Percentiles rank a stretch among this genome's conserved stretches.
Evolutionary conservation across 768 basidiomycete genomes (phyloP).

Genomic region (Coprinopsis marcescibilis): DNA sequence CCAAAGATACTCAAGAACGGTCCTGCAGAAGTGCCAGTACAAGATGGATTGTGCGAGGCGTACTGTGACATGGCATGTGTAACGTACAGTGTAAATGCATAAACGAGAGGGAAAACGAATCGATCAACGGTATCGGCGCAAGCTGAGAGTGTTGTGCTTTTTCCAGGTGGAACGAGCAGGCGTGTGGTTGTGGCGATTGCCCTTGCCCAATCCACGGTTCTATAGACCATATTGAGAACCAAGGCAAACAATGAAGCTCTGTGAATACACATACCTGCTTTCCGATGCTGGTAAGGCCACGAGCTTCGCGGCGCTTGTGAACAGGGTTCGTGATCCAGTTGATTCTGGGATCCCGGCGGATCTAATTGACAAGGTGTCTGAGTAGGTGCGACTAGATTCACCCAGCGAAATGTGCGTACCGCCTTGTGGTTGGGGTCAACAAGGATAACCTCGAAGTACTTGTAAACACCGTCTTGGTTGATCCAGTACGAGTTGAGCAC

Average conservation of each 20-base stretch:
- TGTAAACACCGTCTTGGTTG: conserved; percentile 98
- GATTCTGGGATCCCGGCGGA: conserved; percentile 94
- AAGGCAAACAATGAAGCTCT: conserved; percentile 3
- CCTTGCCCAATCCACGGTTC: conserved; percentile 98
- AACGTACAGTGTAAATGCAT: conserved; percentile 18
- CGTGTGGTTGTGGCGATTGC: conserved; percentile 88
- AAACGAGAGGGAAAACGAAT: conserved; percentile 19
- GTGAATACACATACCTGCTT: conserved; percentile 71
- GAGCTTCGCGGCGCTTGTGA: conserved; percentile 97
- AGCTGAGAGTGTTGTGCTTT: conserved; percentile 95
- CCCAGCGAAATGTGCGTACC: conserved; percentile 44
- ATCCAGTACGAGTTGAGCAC: conserved; percentile 99
- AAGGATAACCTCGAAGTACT: conserved; percentile 98
- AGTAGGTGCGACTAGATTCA: neutral
- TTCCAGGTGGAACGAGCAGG: conserved; percentile 92
- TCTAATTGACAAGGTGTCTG: conserved; percentile 34
- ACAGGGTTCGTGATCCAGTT: conserved; percentile 99
- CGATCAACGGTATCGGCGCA: conserved; percentile 80
- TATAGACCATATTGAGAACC: conserved; percentile 22
- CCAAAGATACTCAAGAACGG: no score
- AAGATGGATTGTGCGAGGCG: neutral
- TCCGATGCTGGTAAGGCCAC: conserved; percentile 94
- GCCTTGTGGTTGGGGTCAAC: conserved; percentile 95
- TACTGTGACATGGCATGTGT: conserved; percentile 18
- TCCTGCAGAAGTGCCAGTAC: no score